phyloP scores from a whole-genome alignment of 2,329 filamentous ascomycete species.

The Tolypocladium capitatum region DNA sequence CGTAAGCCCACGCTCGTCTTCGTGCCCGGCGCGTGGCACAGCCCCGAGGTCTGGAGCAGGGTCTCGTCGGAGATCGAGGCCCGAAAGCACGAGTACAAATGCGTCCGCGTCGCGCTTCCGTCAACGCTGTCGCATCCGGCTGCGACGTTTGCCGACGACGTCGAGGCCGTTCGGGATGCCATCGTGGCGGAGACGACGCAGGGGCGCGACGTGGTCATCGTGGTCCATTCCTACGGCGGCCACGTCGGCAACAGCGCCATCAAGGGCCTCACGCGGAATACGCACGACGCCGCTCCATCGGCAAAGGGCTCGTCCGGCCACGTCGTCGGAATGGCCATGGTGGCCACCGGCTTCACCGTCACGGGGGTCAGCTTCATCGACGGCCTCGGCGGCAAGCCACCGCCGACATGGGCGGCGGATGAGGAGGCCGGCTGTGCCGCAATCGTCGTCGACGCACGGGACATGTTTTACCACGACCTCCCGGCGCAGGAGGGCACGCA shows the following conservation, averaged over 20 bases:
- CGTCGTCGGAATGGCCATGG: constrained; percentile 29
- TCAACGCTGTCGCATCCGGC: constrained; percentile 20
- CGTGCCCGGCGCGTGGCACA: constrained; percentile 35
- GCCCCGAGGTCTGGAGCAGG: constrained; percentile 21
- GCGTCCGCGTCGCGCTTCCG: constrained; percentile 23
- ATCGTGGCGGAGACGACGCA: constrained; percentile 21
- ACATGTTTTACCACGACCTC: constrained; percentile 38
- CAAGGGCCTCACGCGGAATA: constrained; percentile 22
- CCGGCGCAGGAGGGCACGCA: constrained; percentile 25
- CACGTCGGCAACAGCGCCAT: constrained; percentile 31
- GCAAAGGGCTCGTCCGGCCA: constrained; percentile 13
- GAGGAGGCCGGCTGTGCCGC: constrained; percentile 26
- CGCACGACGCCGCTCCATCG: neutral
- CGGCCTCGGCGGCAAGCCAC: constrained; percentile 24
- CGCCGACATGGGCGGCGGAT: constrained; percentile 27
- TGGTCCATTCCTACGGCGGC: constrained; percentile 36
- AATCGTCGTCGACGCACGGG: constrained; percentile 20
- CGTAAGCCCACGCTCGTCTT: constrained; percentile 24
- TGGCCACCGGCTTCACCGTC: constrained; percentile 29
- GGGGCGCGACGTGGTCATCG: constrained; percentile 29
- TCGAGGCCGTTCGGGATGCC: constrained; percentile 22
- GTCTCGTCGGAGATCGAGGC: constrained; percentile 19
- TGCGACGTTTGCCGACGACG: constrained; percentile 27
- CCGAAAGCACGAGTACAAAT: constrained; percentile 19
- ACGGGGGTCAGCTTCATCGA: constrained; percentile 27